Evolutionary conservation across 2,329 filamentous ascomycete genomes (phyloP).

Genomic region (Camillea tinctor): DNA sequence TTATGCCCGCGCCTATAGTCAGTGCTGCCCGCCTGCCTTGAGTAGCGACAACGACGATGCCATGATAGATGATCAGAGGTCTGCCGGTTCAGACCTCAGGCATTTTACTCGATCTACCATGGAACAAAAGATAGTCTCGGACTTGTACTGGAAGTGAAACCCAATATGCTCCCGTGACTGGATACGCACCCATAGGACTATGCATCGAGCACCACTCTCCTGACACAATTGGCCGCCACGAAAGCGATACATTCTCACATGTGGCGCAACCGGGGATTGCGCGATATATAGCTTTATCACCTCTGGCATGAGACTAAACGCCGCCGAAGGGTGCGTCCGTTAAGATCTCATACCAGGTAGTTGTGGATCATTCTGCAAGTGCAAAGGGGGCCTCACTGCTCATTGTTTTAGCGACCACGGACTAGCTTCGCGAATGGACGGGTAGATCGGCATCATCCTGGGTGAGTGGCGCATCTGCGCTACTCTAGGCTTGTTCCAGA

Average conservation of each 20-base stretch:
- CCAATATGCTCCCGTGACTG: not conserved
- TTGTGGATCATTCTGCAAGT: constrained; percentile 2
- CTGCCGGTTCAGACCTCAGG: constrained; percentile 50
- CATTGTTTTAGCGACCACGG: not conserved
- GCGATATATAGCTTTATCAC: not conserved
- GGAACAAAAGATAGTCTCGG: constrained; percentile 41
- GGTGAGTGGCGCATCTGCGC: not conserved
- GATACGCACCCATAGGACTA: not conserved
- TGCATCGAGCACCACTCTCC: constrained; percentile 3
- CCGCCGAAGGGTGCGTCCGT: not conserved
- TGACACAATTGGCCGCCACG: constrained; percentile 8
- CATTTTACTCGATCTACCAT: constrained; percentile 62
- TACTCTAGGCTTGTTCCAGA: constrained; percentile 8
- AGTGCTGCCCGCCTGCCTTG: constrained; percentile 56
- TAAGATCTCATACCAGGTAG: constrained; percentile 2
- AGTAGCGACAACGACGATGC: constrained; percentile 42
- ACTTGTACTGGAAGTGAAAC: constrained; percentile 57
- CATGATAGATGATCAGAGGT: constrained; percentile 44
- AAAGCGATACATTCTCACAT: not conserved
- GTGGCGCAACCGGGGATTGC: not conserved
- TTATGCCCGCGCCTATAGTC: constrained; percentile 60
- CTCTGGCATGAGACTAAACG: not conserved
- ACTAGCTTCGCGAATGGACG: not conserved
- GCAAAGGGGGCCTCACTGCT: not conserved
- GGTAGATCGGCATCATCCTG: not conserved